These are phyloP conservation scores for Ceratobasidium theobromae DNA, from an alignment of 1,284 basidiomycete genomes.

Conservation along the genomic window DNA sequence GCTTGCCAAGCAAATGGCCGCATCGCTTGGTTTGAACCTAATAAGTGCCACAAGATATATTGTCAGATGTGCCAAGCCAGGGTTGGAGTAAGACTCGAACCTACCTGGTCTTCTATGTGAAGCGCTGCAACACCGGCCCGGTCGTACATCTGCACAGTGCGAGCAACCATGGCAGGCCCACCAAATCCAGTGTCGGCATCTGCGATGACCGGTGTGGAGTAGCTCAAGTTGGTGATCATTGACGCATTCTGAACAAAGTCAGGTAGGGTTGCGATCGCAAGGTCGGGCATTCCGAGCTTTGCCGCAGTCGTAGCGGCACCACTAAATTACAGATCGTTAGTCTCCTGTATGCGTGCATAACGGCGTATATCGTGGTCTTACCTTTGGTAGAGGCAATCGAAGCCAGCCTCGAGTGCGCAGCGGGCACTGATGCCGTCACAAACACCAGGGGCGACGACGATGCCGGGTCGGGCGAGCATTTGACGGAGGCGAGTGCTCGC, in stretches of 20 bases:
- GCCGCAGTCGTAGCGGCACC: slow-evolving; percentile 78
- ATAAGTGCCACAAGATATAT: not conserved
- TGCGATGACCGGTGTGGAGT: slow-evolving; percentile 57
- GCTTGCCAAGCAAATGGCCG: slow-evolving; percentile 78
- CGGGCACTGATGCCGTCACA: slow-evolving; percentile 76
- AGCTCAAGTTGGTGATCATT: slow-evolving; percentile 62
- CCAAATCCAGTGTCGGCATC: slow-evolving; percentile 85
- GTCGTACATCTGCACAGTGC: slow-evolving; percentile 71
- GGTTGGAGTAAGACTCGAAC: not conserved
- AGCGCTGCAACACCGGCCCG: slow-evolving; percentile 71
- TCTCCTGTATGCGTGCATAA: not conserved
- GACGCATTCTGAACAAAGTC: slow-evolving; percentile 65
- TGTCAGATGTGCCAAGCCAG: not conserved
- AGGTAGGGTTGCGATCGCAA: slow-evolving; percentile 78
- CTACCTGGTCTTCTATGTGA: slow-evolving; percentile 83
- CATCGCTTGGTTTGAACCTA: slow-evolving; percentile 80
- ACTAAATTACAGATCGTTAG: slow-evolving; percentile 39
- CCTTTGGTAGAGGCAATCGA: slow-evolving; percentile 72
- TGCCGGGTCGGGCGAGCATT: not conserved
- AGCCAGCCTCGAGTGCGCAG: slow-evolving; percentile 74
- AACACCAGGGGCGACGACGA: not conserved
- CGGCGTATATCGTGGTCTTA: slow-evolving; percentile 36
- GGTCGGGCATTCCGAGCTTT: slow-evolving; percentile 72
- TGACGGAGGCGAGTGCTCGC: slow-evolving; percentile 7
- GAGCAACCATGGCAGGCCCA: slow-evolving; percentile 72